phyloP scores from a whole-genome alignment of 176 grass and related monocot genomes.

The Musa beccarii region DNA sequence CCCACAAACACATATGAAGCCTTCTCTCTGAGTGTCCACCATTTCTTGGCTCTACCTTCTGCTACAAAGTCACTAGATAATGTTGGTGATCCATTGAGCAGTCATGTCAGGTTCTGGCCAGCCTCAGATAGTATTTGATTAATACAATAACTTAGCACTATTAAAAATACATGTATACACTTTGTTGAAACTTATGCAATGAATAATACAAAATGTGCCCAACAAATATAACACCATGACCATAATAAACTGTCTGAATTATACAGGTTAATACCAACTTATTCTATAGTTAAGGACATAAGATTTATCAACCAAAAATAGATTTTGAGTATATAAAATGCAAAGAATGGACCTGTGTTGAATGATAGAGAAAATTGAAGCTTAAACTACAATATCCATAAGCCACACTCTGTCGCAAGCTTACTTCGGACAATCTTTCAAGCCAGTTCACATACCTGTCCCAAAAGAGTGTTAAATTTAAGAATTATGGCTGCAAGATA shows the following conservation, averaged over 20 bases:
- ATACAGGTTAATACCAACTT: background rate
- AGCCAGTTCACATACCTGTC: slow-evolving; percentile 84
- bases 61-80: background rate
- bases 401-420: slow-evolving; percentile 84
- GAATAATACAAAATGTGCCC: background rate
- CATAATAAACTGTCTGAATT: background rate
- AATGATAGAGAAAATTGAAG: slow-evolving; percentile 97
- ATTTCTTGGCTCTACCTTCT: background rate
- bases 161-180: too few relatives aligned
- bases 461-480: slow-evolving; percentile 30
- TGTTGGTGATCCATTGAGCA: background rate
- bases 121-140: too few relatives aligned
- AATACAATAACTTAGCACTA: too few relatives aligned
- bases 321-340: background rate
- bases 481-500: background rate
- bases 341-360: slow-evolving; percentile 61
- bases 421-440: slow-evolving; percentile 73
- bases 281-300: background rate
- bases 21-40: background rate
- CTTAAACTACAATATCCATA: slow-evolving; percentile 94
- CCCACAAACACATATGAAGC: background rate
- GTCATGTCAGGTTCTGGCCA: too few relatives aligned
- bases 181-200: too few relatives aligned
- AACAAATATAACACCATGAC: background rate
- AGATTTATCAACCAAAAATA: background rate